phyloP scores from a whole-genome alignment of 2,329 filamentous ascomycete species.

The Penicillium palitans region DNA sequence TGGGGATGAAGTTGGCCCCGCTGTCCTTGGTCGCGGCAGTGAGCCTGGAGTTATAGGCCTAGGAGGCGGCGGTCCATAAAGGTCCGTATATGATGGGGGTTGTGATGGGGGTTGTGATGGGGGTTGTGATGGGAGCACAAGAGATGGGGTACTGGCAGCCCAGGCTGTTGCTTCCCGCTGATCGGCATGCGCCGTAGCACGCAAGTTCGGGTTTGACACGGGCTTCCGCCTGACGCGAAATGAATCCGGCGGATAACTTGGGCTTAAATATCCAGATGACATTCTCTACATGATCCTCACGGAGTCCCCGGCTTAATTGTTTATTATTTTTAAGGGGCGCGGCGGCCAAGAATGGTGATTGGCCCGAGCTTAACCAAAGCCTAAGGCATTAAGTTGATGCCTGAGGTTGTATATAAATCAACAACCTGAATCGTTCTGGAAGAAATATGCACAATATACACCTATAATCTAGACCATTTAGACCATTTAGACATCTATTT shows the following conservation, averaged over 20 bases:
- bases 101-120: conserved; percentile 2
- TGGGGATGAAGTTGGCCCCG: conserved; percentile 9
- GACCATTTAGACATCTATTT: not conserved
- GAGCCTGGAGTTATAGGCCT: not conserved
- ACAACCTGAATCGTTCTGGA: not conserved
- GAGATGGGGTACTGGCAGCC: conserved; percentile 14
- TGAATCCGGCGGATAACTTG: conserved; percentile 12
- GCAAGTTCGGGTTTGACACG: conserved; percentile 26
- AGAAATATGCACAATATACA: not conserved
- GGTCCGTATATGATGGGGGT: conserved; percentile 24
- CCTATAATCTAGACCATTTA: not conserved
- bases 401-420: not conserved
- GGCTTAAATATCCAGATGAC: conserved; percentile 17
- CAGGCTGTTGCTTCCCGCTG: conserved; percentile 4
- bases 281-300: conserved; percentile 10
- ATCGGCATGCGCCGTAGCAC: conserved; percentile 19
- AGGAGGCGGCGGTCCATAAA: conserved; percentile 16
- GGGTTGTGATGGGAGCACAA: conserved; percentile 5
- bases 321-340: not conserved
- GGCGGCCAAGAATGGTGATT: not conserved
- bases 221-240: conserved; percentile 25
- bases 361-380: not conserved
- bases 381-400: not conserved
- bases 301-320: not conserved
- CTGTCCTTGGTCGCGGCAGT: conserved; percentile 17